Conservation (phyloP, 176 grass and related monocot species). For the Miscanthus lutarioriparius region DNA sequence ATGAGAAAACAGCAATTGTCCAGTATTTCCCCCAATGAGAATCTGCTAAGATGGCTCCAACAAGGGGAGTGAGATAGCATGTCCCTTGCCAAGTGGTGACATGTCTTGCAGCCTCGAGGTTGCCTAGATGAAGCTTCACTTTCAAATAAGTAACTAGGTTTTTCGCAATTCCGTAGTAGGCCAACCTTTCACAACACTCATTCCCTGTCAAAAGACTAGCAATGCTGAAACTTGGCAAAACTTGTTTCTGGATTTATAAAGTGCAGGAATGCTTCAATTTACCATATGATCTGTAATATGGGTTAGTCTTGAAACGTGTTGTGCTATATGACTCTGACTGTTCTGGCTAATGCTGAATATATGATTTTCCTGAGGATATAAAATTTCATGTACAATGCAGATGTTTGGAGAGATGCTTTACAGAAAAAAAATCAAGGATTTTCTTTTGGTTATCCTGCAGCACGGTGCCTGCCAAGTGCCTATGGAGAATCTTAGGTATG, state of each 20-base stretch:
- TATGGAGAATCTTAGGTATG: not conserved
- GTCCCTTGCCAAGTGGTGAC: constrained; percentile 90
- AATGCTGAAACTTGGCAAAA: constrained; percentile 7
- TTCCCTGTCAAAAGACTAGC: constrained; percentile 53
- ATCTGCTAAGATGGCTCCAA: constrained; percentile 88
- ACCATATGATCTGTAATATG: not conserved
- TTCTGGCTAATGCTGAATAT: not conserved
- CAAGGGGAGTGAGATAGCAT: constrained; percentile 86
- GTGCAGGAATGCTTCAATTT: constrained; percentile 5
- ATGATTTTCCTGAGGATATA: not conserved
- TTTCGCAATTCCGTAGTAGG: constrained; percentile 82
- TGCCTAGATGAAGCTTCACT: constrained; percentile 67
- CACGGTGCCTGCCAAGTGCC: not conserved
- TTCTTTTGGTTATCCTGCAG: not conserved
- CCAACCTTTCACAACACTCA: constrained; percentile 85
- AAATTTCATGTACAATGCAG: constrained; percentile 4
- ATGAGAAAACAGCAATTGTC: constrained; percentile 82
- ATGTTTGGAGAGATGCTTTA: not conserved
- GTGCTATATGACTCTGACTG: not conserved
- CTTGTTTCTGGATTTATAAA: constrained; percentile 19
- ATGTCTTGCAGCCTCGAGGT: constrained; percentile 78
- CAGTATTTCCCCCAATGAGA: constrained; percentile 79
- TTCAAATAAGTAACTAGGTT: constrained; percentile 85
- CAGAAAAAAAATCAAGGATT: not conserved
- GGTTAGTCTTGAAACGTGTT: not conserved